phyloP scores from a whole-genome alignment of 139 green algal species.

The Tetraselmis striata region DNA sequence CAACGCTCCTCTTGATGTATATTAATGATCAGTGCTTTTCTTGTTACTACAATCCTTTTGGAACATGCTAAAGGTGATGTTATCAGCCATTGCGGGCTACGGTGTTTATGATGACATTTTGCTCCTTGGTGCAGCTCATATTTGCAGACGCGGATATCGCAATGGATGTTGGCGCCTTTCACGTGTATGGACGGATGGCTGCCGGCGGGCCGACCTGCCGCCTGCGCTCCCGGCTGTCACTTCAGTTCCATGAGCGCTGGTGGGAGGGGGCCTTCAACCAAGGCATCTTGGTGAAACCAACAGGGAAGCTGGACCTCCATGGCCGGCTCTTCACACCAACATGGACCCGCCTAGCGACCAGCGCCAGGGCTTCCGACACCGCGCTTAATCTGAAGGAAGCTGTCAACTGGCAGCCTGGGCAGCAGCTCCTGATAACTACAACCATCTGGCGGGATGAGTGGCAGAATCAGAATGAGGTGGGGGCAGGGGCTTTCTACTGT shows the following conservation, averaged over 20 bases:
- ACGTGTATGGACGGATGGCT: neutral
- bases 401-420: conserved; percentile 34
- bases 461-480: conserved; percentile 51
- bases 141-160: neutral
- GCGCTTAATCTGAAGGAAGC: conserved; percentile 28
- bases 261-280: neutral
- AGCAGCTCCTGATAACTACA: conserved; percentile 41
- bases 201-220: neutral
- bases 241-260: neutral
- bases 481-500: no score
- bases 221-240: neutral
- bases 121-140: no score
- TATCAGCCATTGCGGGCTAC: no score
- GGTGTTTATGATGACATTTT: no score
- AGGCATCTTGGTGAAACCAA: conserved; percentile 14
- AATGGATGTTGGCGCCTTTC: neutral
- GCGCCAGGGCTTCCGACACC: conserved; percentile 14
- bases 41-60: no score
- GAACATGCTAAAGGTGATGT: no score
- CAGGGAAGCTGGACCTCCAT: conserved; percentile 37
- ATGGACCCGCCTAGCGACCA: conserved; percentile 41
- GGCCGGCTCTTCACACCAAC: conserved; percentile 37
- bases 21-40: no score
- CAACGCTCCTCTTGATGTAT: no score
- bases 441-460: conserved; percentile 44